phyloP scores from a whole-genome alignment of 2,329 filamentous ascomycete genomes.

The Dothistroma septosporum region DNA sequence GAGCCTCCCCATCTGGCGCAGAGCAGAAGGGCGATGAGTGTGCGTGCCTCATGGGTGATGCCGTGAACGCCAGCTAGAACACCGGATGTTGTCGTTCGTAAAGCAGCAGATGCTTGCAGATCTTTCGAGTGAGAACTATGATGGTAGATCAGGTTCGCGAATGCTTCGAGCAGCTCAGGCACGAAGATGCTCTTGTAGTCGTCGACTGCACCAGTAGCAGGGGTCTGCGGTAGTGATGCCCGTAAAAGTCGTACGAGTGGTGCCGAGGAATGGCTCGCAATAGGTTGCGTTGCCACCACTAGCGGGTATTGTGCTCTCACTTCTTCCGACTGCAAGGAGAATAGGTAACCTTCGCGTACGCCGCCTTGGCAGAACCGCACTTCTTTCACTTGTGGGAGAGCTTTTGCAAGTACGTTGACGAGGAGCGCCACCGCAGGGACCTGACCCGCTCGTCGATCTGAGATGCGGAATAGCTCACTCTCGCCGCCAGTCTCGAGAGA shows the following conservation, averaged over 20 bases:
- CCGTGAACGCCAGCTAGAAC: constrained; percentile 66
- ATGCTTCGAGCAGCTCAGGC: constrained; percentile 48
- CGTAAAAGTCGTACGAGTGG: constrained; percentile 49
- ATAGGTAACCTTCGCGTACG: constrained; percentile 77
- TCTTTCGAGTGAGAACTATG: constrained; percentile 44
- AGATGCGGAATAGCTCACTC: constrained; percentile 63
- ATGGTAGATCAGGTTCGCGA: constrained; percentile 57
- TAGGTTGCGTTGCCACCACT: constrained; percentile 55
- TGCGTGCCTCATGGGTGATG: constrained; percentile 66
- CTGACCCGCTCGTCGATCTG: constrained; percentile 71
- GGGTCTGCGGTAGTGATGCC: constrained; percentile 42
- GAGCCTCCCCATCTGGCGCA: constrained; percentile 71
- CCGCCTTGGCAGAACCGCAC: constrained; percentile 85
- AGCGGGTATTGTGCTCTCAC: constrained; percentile 65
- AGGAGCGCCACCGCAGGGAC: constrained; percentile 80
- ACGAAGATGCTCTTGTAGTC: constrained; percentile 43
- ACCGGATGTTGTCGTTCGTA: constrained; percentile 69
- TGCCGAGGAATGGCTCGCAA: constrained; percentile 46
- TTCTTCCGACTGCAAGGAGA: constrained; percentile 60
- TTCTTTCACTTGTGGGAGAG: constrained; percentile 65
- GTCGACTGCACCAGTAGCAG: constrained; percentile 22
- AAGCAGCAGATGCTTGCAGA: constrained; percentile 58
- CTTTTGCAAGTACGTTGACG: constrained; percentile 67
- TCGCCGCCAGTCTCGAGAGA: constrained; percentile 34
- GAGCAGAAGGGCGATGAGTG: constrained; percentile 65